phyloP scores from a whole-genome alignment of 495 filamentous ascomycete genomes.

The Aspergillus nanangensis region DNA sequence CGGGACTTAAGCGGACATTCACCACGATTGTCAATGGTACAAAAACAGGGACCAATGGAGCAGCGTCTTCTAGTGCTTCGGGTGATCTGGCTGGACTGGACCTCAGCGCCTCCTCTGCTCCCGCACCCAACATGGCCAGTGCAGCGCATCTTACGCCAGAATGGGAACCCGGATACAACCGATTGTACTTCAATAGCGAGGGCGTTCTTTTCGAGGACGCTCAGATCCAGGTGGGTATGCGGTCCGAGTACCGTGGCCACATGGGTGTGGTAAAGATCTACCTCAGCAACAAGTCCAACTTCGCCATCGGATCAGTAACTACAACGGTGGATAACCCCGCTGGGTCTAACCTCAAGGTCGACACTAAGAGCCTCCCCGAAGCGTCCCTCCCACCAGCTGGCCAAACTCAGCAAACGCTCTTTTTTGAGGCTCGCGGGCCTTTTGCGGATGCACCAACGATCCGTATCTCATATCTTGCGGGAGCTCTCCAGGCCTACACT shows the following conservation, averaged over 20 bases:
- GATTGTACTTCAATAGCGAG: conserved; percentile 71
- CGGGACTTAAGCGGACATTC: conserved; percentile 82
- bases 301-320: conserved; percentile 80
- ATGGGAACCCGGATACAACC: conserved; percentile 89
- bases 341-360: conserved; percentile 68
- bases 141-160: conserved; percentile 89
- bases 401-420: conserved; percentile 90
- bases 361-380: conserved; percentile 86
- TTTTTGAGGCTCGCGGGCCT: conserved; percentile 80
- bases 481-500: conserved; percentile 88
- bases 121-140: conserved; percentile 78
- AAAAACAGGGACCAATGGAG: conserved; percentile 48
- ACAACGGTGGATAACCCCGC: conserved; percentile 84
- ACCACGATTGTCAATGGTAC: conserved; percentile 51
- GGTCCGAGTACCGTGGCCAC: conserved; percentile 89
- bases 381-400: conserved; percentile 65
- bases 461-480: conserved; percentile 88
- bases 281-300: conserved; percentile 87
- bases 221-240: conserved; percentile 88
- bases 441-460: conserved; percentile 88
- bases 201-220: conserved; percentile 92
- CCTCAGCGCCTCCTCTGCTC: conserved; percentile 56
- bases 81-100: conserved; percentile 78
- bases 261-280: conserved; percentile 95
- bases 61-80: conserved; percentile 30